Conservation (phyloP, 2,329 filamentous ascomycete species). For the Colletotrichum filicis region DNA sequence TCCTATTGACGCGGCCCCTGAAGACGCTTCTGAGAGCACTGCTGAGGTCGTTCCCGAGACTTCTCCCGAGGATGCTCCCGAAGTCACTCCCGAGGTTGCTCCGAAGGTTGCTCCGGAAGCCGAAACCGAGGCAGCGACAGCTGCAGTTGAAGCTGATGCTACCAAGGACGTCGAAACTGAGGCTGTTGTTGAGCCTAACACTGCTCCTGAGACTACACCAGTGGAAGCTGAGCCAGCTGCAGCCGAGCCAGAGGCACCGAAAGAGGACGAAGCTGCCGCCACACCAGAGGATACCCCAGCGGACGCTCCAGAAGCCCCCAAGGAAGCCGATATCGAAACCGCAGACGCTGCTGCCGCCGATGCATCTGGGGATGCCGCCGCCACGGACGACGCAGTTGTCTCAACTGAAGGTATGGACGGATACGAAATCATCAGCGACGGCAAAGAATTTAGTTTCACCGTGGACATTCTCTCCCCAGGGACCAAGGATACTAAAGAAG, state of each 20-base stretch:
- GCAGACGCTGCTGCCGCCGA: background rate
- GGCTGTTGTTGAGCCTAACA: conserved; percentile 4
- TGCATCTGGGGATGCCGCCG: background rate
- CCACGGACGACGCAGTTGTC: conserved; percentile 1
- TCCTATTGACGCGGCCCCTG: background rate
- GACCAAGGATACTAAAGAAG: conserved; percentile 24
- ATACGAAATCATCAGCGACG: conserved; percentile 30
- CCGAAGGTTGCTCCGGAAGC: no score
- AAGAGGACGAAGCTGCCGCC: background rate
- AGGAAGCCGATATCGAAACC: background rate
- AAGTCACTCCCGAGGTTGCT: background rate
- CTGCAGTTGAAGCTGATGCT: background rate
- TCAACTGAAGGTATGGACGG: conserved; percentile 31
- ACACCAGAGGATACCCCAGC: background rate
- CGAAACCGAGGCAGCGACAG: background rate
- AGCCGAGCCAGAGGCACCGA: background rate
- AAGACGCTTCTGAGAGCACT: background rate
- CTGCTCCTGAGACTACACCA: background rate
- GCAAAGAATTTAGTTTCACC: conserved; percentile 27
- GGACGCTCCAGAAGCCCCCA: background rate
- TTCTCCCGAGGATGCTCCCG: background rate
- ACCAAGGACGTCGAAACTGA: background rate
- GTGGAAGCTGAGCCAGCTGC: background rate
- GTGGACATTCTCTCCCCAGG: background rate
- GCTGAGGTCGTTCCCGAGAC: background rate